Base-by-base conservation (phyloP, 2,329 filamentous ascomycete genomes). In the Fusarium kyushuense region DNA sequence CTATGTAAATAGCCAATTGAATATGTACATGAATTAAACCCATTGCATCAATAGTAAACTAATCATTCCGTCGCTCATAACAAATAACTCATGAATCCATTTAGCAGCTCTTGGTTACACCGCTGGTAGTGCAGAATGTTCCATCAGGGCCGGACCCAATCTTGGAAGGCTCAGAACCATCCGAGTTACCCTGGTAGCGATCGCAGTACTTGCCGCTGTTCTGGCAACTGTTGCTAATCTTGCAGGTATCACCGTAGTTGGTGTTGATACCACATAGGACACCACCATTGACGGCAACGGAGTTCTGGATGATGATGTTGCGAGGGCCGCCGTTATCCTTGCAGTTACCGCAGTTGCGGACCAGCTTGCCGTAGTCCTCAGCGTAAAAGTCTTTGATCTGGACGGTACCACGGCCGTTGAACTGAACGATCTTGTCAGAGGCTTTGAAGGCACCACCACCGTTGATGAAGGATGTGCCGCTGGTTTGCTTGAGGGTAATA, bases 321-420 rank as follows among this genome's bases (percentile, higher is more conserved):
- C 66, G 71, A 13, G 69, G 69, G 0, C 69, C 64, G 4, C 56
- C 58, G 27, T 73, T 73, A 36, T 48, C 49, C 32, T 60, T 48
- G 57, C 71, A 73, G 55, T 72, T 85, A 30, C 84, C 84, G 71
- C 83, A 86, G 61, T 77, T 81, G 54, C 84, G 81, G 58, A 82
- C 82, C 16, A 86, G 74, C 69, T 85, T 86, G 49, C 83, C 84
- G 42, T 73, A 73, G 55, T 73, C 67, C 23, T 71, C 51, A 6
- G 67, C 71, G 45, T 72, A 71, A 40, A 73, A 85, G 66, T 81
- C 74, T 64, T 77, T 79, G 64, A 80, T 73, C 17, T 70, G 66
- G 19, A 80, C 69, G 0, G 78, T 80, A n/a, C 80, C 80, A 16
- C 76, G 76, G 3, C 80, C 80, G 67, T 82, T 82, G 72, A 79